These are phyloP conservation scores for Vigna angularis DNA, from an alignment of 306 rosid species.

Conservation along the genomic window DNA sequence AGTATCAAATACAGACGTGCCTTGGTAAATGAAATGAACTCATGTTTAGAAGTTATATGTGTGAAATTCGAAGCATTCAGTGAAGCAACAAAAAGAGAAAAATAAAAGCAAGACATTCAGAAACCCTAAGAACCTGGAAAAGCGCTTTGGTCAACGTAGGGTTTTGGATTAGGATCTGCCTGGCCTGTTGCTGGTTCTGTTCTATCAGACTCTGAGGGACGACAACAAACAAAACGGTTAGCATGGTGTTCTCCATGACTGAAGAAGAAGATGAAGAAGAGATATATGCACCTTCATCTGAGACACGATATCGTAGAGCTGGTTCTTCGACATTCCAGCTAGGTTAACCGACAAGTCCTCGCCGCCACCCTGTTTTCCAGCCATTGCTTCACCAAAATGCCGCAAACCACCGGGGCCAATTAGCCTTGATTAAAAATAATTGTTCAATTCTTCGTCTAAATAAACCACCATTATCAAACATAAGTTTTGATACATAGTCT, in stretches of 20 bases:
- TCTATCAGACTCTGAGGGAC: slow-evolving; percentile 70
- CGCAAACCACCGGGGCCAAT: not conserved
- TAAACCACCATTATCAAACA: not conserved
- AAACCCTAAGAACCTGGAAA: slow-evolving; percentile 73
- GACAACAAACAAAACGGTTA: slow-evolving; percentile 18
- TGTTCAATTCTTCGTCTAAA: no score
- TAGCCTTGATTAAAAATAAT: not conserved
- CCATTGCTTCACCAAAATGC: slow-evolving; percentile 54
- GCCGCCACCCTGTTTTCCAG: slow-evolving; percentile 82
- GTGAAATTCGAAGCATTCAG: not conserved
- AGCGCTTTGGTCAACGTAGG: slow-evolving; percentile 92
- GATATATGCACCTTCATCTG: slow-evolving; percentile 77
- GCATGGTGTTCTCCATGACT: not conserved
- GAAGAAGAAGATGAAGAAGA: not conserved
- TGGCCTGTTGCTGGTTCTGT: slow-evolving; percentile 93
- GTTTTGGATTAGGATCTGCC: slow-evolving; percentile 93
- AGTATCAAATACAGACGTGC: not conserved
- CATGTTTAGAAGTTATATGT: not conserved
- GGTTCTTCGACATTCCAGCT: slow-evolving; percentile 95
- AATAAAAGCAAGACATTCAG: no score
- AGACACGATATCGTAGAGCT: slow-evolving; percentile 92
- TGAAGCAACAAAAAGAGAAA: slow-evolving; percentile 1
- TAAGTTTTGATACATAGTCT: no score
- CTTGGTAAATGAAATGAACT: not conserved
- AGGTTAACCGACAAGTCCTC: slow-evolving; percentile 71